phyloP scores from a whole-genome alignment of 2,329 filamentous ascomycete species.

The Pseudogymnoascus sp. region DNA sequence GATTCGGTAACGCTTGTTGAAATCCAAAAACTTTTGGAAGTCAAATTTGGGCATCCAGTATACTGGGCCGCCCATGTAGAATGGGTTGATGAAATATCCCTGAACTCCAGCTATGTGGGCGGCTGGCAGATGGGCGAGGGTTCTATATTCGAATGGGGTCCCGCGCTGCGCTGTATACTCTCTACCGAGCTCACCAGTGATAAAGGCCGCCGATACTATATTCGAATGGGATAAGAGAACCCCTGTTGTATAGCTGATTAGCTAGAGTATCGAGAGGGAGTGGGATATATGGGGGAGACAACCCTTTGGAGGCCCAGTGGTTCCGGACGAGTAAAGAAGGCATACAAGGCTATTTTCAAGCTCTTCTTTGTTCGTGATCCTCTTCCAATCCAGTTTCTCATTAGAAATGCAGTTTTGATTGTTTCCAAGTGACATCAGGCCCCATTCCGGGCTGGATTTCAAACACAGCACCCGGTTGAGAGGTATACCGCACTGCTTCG shows the following conservation, averaged over 20 bases:
- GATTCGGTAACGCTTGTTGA: constrained; percentile 62
- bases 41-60: constrained; percentile 78
- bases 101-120: constrained; percentile 43
- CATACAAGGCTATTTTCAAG: constrained; percentile 48
- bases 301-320: constrained; percentile 73
- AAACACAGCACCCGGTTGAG: constrained; percentile 56
- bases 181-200: constrained; percentile 29
- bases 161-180: constrained; percentile 22
- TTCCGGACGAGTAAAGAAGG: constrained; percentile 74
- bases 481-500: constrained; percentile 49
- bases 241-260: constrained; percentile 42
- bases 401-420: constrained; percentile 42
- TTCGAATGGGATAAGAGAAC: constrained; percentile 67
- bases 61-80: constrained; percentile 40
- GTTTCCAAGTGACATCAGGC: constrained; percentile 56
- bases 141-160: constrained; percentile 32
- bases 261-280: no score
- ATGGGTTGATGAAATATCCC: constrained; percentile 40
- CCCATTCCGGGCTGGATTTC: constrained; percentile 41
- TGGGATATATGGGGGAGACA: no score
- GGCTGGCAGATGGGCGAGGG: constrained; percentile 40
- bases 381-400: constrained; percentile 46
- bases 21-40: constrained; percentile 63
- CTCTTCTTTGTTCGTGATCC: constrained; percentile 51
- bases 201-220: constrained; percentile 55